These are phyloP conservation scores for Pythium vanterpoolii DNA, from an alignment of 352 stramenopile species.

Conservation along the genomic window DNA sequence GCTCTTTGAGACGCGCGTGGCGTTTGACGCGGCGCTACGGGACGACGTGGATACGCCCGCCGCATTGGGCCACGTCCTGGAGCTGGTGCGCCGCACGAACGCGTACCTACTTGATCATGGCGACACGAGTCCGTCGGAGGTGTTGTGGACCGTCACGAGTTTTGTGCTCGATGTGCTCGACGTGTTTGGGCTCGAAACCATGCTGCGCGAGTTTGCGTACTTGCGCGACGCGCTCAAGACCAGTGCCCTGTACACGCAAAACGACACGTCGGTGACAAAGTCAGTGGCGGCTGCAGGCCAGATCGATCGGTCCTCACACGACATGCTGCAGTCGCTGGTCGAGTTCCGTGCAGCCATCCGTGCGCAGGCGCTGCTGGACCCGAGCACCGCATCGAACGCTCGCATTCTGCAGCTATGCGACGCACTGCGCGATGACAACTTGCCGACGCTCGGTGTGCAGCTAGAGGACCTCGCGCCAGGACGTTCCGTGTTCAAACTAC, in stretches of 20 bases:
- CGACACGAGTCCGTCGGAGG: conserved; percentile 42
- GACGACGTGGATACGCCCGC: conserved; percentile 90
- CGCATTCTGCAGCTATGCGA: conserved; percentile 63
- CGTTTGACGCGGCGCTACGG: conserved; percentile 58
- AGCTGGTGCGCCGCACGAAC: conserved; percentile 68
- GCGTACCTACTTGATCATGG: conserved; percentile 48
- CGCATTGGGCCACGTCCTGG: conserved; percentile 59
- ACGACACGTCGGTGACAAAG: neutral
- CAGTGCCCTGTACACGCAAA: conserved; percentile 10
- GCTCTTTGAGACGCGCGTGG: conserved; percentile 47
- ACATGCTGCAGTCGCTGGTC: conserved; percentile 48
- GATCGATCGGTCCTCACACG: conserved; percentile 12
- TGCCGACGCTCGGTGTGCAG: conserved; percentile 55
- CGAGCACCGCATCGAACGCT: conserved; percentile 32
- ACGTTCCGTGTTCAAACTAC: conserved; percentile 53
- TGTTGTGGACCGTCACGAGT: conserved; percentile 44
- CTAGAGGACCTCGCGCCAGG: conserved; percentile 68
- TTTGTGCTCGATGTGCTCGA: conserved; percentile 72
- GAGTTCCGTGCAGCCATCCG: conserved; percentile 64
- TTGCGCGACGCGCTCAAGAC: conserved; percentile 23
- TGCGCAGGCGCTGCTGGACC: conserved; percentile 50
- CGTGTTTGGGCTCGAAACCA: conserved; percentile 59
- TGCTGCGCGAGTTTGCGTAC: conserved; percentile 55
- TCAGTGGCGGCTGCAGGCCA: neutral
- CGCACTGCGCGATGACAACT: conserved; percentile 47